Evolutionary conservation across 2,329 filamentous ascomycete species (phyloP), one percentile per base, ranked within the genome.

Genomic region (Elsinoe ampelina): DNA sequence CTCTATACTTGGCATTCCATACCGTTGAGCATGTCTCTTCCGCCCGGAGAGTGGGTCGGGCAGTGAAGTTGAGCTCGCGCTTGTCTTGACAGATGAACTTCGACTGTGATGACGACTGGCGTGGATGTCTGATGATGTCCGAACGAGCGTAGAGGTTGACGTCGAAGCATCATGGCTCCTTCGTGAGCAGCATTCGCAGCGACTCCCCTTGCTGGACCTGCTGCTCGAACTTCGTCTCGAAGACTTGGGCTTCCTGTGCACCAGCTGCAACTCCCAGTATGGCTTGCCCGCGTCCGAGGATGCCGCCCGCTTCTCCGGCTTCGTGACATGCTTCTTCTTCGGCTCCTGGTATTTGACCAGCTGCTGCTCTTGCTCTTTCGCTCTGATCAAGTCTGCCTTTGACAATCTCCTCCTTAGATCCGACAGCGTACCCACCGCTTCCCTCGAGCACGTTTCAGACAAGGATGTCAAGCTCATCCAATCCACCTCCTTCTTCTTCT

Each of bases 181-280:
- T 5, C 10, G 17, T 12, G 41, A 45, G 19, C 41, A 45, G 19
- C 45, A 50, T 26, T 34, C 45, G 30, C 45, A 50, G 10, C 12
- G 19, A 7, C 41, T 12, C 6, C 2, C 12, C 41, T 26, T 45
- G 41, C 41, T 45, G 10, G 41, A 45, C 20, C 41, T 22, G n/a
- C 41, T 45, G 26, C 41, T 26, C 8, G 41, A 45, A 30, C 45
- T 50, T 8, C 26, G 32, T 30, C 26, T 36, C 17, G 26, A 50
- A 15, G 45, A 34, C 26, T 45, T 45, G 13, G 48, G 48, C 34
- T 52, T 52, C 12, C 39, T 34, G 20, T 39, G 48, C 34, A 52
- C 48, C 13, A 52, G 35, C 48, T 52, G 48, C 5, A 52, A 13
- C 17, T 52, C 48, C 48, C 48, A 52, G 35, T 52, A 52, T 22